Conservation (phyloP, 2,329 filamentous ascomycete species). For the Diaporthe vaccinii region DNA sequence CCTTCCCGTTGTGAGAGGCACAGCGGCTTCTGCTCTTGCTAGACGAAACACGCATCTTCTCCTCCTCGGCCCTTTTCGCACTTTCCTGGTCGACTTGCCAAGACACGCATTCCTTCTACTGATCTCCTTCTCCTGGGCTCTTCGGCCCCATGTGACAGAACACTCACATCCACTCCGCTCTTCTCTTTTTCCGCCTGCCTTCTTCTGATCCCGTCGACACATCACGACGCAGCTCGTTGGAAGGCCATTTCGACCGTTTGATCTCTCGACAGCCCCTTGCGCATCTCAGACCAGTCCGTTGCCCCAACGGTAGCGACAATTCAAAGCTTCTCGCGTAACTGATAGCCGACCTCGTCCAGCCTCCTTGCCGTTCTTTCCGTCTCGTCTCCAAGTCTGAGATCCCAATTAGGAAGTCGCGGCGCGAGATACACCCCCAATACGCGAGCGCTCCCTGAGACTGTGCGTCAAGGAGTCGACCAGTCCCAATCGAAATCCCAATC, state of each 20-base stretch:
- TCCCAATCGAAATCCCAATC: no score
- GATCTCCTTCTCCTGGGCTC: not conserved
- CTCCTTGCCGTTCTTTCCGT: not conserved
- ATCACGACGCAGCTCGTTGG: not conserved
- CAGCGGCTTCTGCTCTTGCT: slow-evolving; percentile 18
- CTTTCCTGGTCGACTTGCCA: not conserved
- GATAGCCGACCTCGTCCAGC: no score
- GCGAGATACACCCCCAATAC: not conserved
- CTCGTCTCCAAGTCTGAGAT: no score
- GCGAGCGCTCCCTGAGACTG: not conserved
- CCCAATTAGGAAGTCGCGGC: not conserved
- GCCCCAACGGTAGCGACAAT: not conserved
- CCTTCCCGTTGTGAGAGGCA: slow-evolving; percentile 29
- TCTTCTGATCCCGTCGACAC: not conserved
- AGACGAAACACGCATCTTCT: slow-evolving; percentile 14
- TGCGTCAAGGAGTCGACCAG: not conserved
- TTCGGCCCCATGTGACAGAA: not conserved
- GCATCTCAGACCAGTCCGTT: no score
- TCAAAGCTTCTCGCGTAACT: not conserved
- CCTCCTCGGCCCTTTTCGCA: not conserved
- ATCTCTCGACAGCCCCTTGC: not conserved
- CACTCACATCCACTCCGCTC: not conserved
- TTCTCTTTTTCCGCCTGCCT: not conserved
- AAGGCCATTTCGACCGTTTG: no score
- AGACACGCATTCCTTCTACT: no score